A percentile compares a stretch with the other conserved stretches of the same genome.
Conservation (phyloP, 1,284 basidiomycete genomes). For the Gymnopus androsaceus region DNA sequence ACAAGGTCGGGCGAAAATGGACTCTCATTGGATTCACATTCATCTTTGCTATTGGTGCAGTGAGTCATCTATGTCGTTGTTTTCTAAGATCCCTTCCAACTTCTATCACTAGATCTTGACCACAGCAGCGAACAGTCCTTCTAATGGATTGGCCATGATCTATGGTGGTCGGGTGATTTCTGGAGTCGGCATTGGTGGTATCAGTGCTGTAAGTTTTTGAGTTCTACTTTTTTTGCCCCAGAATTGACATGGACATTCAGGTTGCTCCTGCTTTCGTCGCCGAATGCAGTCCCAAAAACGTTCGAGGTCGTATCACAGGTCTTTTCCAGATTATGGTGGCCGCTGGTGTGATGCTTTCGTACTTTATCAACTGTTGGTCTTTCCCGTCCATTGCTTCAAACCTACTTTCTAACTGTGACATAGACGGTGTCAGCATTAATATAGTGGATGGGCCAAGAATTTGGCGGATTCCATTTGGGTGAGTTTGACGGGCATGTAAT, state of each 20-base stretch:
- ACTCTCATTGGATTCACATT: conserved; percentile 60
- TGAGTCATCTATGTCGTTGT: conserved; percentile 31
- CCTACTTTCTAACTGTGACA: too few relatives aligned
- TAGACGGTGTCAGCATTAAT: conserved; percentile 54
- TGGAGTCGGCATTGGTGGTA: conserved; percentile 70
- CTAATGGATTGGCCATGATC: conserved; percentile 60
- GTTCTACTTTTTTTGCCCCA: not conserved
- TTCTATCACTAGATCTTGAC: conserved; percentile 37
- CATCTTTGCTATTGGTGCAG: conserved; percentile 70
- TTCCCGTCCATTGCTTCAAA: not conserved
- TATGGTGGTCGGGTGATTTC: conserved; percentile 74
- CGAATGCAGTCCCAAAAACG: conserved; percentile 78
- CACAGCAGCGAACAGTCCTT: conserved; percentile 57
- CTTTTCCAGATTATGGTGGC: conserved; percentile 83
- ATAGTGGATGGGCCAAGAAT: conserved; percentile 40
- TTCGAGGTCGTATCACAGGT: conserved; percentile 71
- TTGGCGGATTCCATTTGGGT: conserved; percentile 64
- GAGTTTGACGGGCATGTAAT: too few relatives aligned
- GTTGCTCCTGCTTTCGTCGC: conserved; percentile 78
- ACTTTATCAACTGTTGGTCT: conserved; percentile 57
- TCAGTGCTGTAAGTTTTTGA: conserved; percentile 40
- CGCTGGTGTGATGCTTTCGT: conserved; percentile 54
- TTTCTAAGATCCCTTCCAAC: not conserved
- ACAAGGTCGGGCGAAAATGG: conserved; percentile 54
- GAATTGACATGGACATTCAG: not conserved